Conservation (phyloP, 1,139 yeast species). For the Cylindricascospora bacillispora region DNA sequence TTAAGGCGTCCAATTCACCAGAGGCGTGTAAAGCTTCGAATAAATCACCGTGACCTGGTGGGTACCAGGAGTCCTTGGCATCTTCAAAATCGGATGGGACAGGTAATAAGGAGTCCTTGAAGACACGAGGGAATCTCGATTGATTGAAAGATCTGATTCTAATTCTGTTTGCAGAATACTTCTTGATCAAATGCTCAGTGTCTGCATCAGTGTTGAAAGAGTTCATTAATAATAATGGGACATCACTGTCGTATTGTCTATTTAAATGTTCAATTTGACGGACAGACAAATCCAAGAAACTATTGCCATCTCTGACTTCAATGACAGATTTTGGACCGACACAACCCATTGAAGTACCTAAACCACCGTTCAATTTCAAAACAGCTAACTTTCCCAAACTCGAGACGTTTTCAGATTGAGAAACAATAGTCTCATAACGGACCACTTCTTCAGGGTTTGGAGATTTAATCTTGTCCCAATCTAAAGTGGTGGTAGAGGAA, state of each 20-base stretch:
- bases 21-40: constrained; percentile 82
- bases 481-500: constrained; percentile 57
- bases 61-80: constrained; percentile 82
- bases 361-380: constrained; percentile 90
- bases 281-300: constrained; percentile 86
- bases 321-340: constrained; percentile 97
- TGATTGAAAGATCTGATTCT: constrained; percentile 94
- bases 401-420: constrained; percentile 25
- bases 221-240: constrained; percentile 93
- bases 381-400: constrained; percentile 83
- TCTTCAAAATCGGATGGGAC: constrained; percentile 75
- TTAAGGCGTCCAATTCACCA: constrained; percentile 82
- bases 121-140: constrained; percentile 91
- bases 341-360: constrained; percentile 99
- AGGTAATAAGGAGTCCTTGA: constrained; percentile 86
- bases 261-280: constrained; percentile 95
- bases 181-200: constrained; percentile 88
- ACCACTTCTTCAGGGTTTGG: constrained; percentile 85
- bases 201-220: constrained; percentile 96
- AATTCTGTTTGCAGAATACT: constrained; percentile 93
- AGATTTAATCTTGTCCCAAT: constrained; percentile 93
- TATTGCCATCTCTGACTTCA: constrained; percentile 97
- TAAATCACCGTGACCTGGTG: constrained; percentile 98
- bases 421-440: constrained; percentile 43
- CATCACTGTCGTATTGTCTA: constrained; percentile 83